Percentiles rank a stretch among this genome's conserved stretches.
Evolutionary conservation across 139 green algal genomes (phyloP).

Genomic region (Astrephomene gubernaculifera): DNA sequence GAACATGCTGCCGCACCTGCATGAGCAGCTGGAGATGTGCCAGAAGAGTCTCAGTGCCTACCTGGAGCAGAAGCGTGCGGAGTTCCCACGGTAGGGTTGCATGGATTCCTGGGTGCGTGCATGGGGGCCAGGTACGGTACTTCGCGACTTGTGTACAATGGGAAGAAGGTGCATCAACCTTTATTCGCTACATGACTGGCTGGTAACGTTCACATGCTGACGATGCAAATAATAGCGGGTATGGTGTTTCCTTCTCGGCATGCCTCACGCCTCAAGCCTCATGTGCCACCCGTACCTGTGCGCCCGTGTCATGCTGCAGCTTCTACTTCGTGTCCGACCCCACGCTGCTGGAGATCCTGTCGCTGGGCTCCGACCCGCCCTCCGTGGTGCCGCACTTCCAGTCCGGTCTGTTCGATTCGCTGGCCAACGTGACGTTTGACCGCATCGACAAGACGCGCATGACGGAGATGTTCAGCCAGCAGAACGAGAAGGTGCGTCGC

Average conservation of each 20-base stretch:
- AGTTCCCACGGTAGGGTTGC: slow-evolving; percentile 84
- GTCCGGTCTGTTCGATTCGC: slow-evolving; percentile 94
- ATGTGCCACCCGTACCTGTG: no score
- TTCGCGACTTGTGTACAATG: no score
- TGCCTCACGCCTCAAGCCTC: no score
- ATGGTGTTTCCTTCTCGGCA: no score
- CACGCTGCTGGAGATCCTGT: slow-evolving; percentile 97
- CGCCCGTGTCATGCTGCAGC: no score
- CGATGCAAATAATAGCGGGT: no score
- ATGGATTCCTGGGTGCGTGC: no score
- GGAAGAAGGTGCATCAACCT: no score
- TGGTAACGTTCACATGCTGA: no score
- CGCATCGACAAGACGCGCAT: slow-evolving; percentile 90
- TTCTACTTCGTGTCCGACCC: slow-evolving; percentile 99
- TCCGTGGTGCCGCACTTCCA: slow-evolving; percentile 96
- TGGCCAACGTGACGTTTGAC: slow-evolving; percentile 94
- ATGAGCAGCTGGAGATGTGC: slow-evolving; percentile 96
- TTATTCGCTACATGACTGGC: no score
- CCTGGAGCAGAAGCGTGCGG: slow-evolving; percentile 94
- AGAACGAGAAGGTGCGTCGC: slow-evolving; percentile 79
- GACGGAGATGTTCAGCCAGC: slow-evolving; percentile 90
- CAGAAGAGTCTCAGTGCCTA: slow-evolving; percentile 95
- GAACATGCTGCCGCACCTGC: slow-evolving; percentile 91
- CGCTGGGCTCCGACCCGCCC: slow-evolving; percentile 90
- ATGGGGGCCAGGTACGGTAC: no score